These are phyloP conservation scores for Acanthamoeba divionensis DNA, from an alignment of 208 protist genomes.

Conservation along the genomic window DNA sequence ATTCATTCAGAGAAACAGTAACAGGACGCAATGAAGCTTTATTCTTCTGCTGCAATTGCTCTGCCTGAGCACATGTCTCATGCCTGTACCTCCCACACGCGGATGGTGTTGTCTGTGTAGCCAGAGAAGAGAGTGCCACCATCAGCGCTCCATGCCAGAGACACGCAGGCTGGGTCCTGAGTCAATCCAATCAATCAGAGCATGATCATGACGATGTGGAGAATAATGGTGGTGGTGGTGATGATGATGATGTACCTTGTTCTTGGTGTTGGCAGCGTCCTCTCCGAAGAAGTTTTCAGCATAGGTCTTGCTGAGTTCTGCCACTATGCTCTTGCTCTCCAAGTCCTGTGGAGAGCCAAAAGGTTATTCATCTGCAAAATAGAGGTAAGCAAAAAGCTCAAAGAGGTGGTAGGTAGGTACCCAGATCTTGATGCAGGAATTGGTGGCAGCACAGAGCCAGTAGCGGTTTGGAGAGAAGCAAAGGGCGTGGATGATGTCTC, in stretches of 20 bases:
- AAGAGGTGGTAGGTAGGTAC: no score
- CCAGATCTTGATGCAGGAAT: conserved; percentile 91
- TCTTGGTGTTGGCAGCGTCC: conserved; percentile 77
- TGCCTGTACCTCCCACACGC: conserved; percentile 95
- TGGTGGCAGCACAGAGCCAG: conserved; percentile 97
- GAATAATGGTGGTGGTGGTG: no score
- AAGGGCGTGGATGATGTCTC: conserved; percentile 91
- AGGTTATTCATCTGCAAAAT: no score
- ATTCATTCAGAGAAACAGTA: background rate
- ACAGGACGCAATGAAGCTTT: no score
- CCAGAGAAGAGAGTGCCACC: conserved; percentile 96
- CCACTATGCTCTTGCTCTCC: conserved; percentile 93
- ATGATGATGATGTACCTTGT: no score
- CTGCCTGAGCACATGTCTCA: no score
- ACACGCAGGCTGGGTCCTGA: conserved; percentile 89
- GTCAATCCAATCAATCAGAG: no score
- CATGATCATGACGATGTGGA: no score
- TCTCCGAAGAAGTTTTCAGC: conserved; percentile 52
- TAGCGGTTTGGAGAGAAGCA: conserved; percentile 98
- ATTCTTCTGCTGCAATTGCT: no score
- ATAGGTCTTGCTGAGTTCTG: conserved; percentile 87
- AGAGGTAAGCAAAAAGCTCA: background rate
- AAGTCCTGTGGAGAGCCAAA: conserved; percentile 84
- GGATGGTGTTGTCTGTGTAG: conserved; percentile 97
- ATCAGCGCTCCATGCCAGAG: conserved; percentile 95